Evolutionary conservation across 495 filamentous ascomycete genomes (phyloP).

Genomic region (Aspergillus kassunensis): DNA sequence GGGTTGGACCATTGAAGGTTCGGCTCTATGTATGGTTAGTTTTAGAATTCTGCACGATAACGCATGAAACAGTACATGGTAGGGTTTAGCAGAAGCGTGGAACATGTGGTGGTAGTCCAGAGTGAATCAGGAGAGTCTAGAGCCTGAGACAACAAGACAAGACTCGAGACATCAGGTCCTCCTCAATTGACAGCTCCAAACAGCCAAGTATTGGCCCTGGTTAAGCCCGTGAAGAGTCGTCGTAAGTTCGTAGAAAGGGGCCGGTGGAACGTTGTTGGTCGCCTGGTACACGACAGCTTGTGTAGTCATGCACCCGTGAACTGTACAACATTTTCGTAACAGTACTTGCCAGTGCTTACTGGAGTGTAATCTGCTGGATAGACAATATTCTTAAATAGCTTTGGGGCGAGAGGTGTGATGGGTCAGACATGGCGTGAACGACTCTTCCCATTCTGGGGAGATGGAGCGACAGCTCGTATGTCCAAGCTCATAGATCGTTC

Average conservation of each 20-base stretch:
- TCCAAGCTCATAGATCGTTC: neutral
- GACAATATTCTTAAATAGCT: neutral
- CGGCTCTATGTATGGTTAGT: too few relatives aligned
- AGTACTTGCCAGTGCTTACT: neutral
- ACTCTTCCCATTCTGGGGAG: neutral
- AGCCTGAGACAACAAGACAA: too few relatives aligned
- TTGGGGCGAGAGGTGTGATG: neutral
- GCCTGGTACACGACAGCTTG: neutral
- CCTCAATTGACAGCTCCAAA: neutral
- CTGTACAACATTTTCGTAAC: conserved; percentile 5
- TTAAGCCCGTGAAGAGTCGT: neutral
- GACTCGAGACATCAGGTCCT: neutral
- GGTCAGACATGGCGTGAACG: conserved; percentile 1
- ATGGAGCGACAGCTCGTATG: neutral
- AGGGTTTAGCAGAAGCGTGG: neutral
- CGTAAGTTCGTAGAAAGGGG: neutral
- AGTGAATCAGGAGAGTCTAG: neutral
- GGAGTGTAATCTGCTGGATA: neutral
- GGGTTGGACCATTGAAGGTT: too few relatives aligned
- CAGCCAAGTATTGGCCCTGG: neutral
- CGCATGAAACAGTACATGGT: neutral
- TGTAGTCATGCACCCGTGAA: conserved; percentile 1
- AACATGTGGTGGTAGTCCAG: neutral
- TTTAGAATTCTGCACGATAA: conserved; percentile 1
- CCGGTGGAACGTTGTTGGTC: conserved; percentile 1